Evolutionary conservation across 805 yeast genomes (phyloP), one percentile per base, ranked within the genome.

Genomic region (Yamadazyma olivae): DNA sequence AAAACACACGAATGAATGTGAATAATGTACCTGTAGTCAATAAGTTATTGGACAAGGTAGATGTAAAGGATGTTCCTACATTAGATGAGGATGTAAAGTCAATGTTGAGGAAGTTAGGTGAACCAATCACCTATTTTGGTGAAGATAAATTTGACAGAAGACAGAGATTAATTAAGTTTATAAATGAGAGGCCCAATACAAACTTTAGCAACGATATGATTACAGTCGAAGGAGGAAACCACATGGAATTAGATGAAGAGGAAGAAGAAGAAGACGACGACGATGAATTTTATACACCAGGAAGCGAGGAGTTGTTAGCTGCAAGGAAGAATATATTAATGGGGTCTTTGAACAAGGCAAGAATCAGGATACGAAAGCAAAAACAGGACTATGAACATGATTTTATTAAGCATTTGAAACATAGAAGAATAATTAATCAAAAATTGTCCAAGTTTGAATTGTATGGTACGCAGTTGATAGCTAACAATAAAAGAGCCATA

Each of bases 261-360:
- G 50, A 38, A n/a, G 48, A 44, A 3, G 59, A 40, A 3, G 57
- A 45, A 3, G 60, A 49, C 1, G 66, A 54, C 5, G 83, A 85
- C 10, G 95, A 82, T 33, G 95, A 88, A 41, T 89, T 83, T 51
- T 88, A 79, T 50, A 88, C 96, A 0, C 95, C 95, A 0, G 96
- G 95, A 0, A 57, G 74, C 0, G 62, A 59, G 3, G 74, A 67
- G 5, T 56, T 90, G 7, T 59, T 70, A 6, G 60, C 67, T 1
- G 70, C 77, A 0, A 68, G 98, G 34, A 54, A 59, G 24, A 41
- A 45, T 2, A 65, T 90, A 0, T 73, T 88, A 0, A 41, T 57
- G 4, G 60, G 58, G 37, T 81, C 95, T 0, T 46, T 83, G 3
- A 28, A 36, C 1, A 56, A 56, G 15, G 74, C 91, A 0, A 50